A percentile compares a stretch with the other conserved stretches of the same genome.
These are phyloP conservation scores for Mucor circinelloides DNA, from an alignment of 371 early-diverging fungal genomes.

Conservation along the genomic window DNA sequence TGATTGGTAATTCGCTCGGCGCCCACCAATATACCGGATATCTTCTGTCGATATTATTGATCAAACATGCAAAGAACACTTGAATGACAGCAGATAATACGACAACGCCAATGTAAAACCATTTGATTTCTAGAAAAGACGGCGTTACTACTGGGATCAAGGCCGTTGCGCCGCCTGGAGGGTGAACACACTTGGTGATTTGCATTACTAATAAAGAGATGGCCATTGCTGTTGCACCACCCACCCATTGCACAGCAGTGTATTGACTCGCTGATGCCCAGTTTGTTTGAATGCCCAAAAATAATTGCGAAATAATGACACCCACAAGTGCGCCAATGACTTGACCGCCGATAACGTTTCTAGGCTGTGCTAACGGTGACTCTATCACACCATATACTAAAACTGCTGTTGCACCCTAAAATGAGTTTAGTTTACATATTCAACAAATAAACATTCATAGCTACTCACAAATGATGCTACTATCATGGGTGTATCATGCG, in stretches of 20 bases:
- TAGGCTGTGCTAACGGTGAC: constrained; percentile 75
- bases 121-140: constrained; percentile 52
- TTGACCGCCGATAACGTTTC: constrained; percentile 68
- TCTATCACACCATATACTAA: constrained; percentile 73
- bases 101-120: constrained; percentile 65
- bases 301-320: constrained; percentile 63
- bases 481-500: constrained; percentile 38
- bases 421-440: not conserved
- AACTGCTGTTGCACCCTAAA: constrained; percentile 68
- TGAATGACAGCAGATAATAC: constrained; percentile 53
- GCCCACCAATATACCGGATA: constrained; percentile 76
- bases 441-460: not conserved
- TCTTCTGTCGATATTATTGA: constrained; percentile 69
- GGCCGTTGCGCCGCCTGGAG: constrained; percentile 77
- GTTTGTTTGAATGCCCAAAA: constrained; percentile 45
- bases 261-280: constrained; percentile 24
- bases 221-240: constrained; percentile 69
- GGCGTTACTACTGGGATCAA: constrained; percentile 59
- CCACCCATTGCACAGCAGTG: constrained; percentile 64
- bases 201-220: constrained; percentile 71
- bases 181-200: constrained; percentile 70
- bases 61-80: constrained; percentile 59
- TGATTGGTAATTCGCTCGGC: constrained; percentile 18
- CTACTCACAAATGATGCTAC: constrained; percentile 52
- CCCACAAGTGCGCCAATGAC: constrained; percentile 65